Evolutionary conservation across 2,329 filamentous ascomycete species (phyloP).

Genomic region (Fusarium begoniae): DNA sequence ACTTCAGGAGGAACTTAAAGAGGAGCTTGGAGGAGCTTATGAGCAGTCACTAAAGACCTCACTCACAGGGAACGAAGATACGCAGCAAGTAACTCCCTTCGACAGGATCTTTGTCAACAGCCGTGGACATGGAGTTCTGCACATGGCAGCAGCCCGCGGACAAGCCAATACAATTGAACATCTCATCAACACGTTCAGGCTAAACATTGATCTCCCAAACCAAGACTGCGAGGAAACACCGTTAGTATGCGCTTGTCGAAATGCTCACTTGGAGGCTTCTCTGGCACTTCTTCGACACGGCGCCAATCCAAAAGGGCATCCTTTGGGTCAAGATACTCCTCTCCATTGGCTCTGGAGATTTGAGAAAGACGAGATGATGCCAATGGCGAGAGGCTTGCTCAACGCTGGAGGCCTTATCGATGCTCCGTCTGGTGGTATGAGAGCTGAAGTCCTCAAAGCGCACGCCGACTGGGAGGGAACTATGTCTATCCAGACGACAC

Average conservation of each 20-base stretch:
- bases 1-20: neutral
- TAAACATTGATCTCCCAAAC: neutral
- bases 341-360: neutral
- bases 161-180: neutral
- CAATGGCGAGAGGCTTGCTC: neutral
- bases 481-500: neutral
- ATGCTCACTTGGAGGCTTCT: neutral
- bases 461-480: neutral
- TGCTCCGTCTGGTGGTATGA: neutral
- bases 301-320: neutral
- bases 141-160: neutral
- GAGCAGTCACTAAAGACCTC: neutral
- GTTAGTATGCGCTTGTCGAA: neutral
- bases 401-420: neutral
- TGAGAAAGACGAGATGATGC: neutral
- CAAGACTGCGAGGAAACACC: neutral
- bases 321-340: neutral
- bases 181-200: neutral
- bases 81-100: neutral
- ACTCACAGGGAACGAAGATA: accelerated
- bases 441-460: neutral
- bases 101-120: neutral
- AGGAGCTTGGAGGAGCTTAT: neutral
- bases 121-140: neutral
- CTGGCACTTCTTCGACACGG: neutral